phyloP scores from a whole-genome alignment of 2,329 filamentous ascomycete species.

The Lomentospora prolificans region DNA sequence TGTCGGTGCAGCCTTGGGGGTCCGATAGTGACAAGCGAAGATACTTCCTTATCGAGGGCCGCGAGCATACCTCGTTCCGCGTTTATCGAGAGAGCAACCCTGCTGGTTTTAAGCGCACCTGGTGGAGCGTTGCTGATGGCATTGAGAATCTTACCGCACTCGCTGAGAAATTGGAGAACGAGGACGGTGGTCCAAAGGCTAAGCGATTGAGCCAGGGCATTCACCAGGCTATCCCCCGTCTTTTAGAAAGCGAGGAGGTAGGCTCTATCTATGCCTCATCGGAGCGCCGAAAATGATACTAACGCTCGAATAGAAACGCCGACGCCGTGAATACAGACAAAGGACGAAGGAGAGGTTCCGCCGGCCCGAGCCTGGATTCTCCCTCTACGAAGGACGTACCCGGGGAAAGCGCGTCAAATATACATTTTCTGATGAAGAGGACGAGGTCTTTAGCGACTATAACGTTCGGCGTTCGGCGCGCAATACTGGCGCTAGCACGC shows the following conservation, averaged over 20 bases:
- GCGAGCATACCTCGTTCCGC: slow-evolving; percentile 87
- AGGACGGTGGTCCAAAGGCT: slow-evolving; percentile 74
- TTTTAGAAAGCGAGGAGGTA: slow-evolving; percentile 89
- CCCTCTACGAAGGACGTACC: slow-evolving; percentile 90
- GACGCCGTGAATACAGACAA: slow-evolving; percentile 82
- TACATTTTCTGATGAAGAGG: slow-evolving; percentile 86
- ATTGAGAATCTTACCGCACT: slow-evolving; percentile 77
- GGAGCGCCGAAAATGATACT: slow-evolving; percentile 7
- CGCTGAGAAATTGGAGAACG: slow-evolving; percentile 63
- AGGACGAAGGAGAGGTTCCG: slow-evolving; percentile 79
- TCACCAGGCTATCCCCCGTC: slow-evolving; percentile 68
- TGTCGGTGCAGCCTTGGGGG: slow-evolving; percentile 87
- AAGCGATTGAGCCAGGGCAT: slow-evolving; percentile 72
- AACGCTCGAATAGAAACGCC: slow-evolving; percentile 60
- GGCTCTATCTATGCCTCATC: slow-evolving; percentile 14
- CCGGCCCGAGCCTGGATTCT: slow-evolving; percentile 80
- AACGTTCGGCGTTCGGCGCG: slow-evolving; percentile 56
- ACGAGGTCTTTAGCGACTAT: slow-evolving; percentile 54
- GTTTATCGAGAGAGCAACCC: slow-evolving; percentile 92
- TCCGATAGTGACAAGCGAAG: slow-evolving; percentile 81
- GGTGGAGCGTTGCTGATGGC: slow-evolving; percentile 85
- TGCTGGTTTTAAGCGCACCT: slow-evolving; percentile 63
- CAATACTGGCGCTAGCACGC: slow-evolving; percentile 64
- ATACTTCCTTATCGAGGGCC: slow-evolving; percentile 88
- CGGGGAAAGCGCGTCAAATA: slow-evolving; percentile 95